These are phyloP conservation scores for Pythium scleroteichum DNA, from an alignment of 352 stramenopile species.

Conservation along the genomic window DNA sequence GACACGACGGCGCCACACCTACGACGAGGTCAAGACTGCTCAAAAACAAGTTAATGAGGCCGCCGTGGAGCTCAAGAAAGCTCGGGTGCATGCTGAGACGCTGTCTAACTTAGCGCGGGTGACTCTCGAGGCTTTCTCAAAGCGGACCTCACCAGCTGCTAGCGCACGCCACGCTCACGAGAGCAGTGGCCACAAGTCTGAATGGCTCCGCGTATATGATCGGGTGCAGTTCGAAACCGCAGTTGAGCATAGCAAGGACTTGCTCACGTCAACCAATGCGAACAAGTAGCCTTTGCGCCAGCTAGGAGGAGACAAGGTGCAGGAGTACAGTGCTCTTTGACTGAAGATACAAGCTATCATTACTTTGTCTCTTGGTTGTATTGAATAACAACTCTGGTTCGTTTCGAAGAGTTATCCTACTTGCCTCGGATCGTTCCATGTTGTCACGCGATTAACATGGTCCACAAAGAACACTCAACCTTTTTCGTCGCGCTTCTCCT, in stretches of 20 bases:
- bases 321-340: no score
- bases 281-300: neutral
- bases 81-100: constrained; percentile 67
- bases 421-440: constrained; percentile 57
- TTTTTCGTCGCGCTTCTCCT: constrained; percentile 68
- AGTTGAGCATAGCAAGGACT: constrained; percentile 64
- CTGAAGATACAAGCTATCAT: no score
- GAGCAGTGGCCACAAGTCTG: constrained; percentile 24
- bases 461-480: constrained; percentile 74
- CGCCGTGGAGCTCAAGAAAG: constrained; percentile 71
- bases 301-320: neutral
- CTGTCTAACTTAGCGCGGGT: constrained; percentile 72
- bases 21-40: constrained; percentile 75
- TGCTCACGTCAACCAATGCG: constrained; percentile 20
- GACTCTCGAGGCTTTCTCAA: constrained; percentile 65
- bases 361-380: no score
- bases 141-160: constrained; percentile 11
- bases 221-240: constrained; percentile 64
- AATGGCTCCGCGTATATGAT: constrained; percentile 71
- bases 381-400: no score
- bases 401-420: neutral
- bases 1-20: constrained; percentile 73
- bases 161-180: constrained; percentile 2
- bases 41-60: constrained; percentile 73
- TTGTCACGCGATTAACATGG: constrained; percentile 74